phyloP scores from a whole-genome alignment of 2,329 filamentous ascomycete species.

The Ambrosiella xylebori region DNA sequence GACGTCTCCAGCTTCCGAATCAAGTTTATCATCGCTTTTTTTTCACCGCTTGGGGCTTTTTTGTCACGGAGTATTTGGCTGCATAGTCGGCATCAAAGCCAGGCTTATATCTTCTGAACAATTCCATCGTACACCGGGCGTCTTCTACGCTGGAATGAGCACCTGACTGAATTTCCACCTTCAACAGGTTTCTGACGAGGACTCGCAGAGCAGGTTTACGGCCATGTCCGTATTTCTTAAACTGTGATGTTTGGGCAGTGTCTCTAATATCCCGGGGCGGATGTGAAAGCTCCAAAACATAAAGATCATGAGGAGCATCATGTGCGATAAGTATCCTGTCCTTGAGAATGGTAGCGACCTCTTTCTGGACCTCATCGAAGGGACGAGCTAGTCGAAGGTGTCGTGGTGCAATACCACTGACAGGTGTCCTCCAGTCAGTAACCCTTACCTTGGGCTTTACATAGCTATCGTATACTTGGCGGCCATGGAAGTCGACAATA shows the following conservation, averaged over 20 bases:
- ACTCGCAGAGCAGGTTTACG: slow-evolving; percentile 49
- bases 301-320: slow-evolving; percentile 62
- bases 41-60: neutral
- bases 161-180: slow-evolving; percentile 45
- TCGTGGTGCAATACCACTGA: slow-evolving; percentile 64
- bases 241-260: slow-evolving; percentile 61
- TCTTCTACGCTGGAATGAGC: slow-evolving; percentile 57
- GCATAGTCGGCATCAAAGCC: slow-evolving; percentile 70
- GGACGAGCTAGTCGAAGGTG: slow-evolving; percentile 52
- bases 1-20: slow-evolving; percentile 1
- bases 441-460: slow-evolving; percentile 63
- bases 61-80: slow-evolving; percentile 35
- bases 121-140: slow-evolving; percentile 73
- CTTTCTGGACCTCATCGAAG: slow-evolving; percentile 61
- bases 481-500: slow-evolving; percentile 82
- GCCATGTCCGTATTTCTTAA: slow-evolving; percentile 50
- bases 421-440: slow-evolving; percentile 75
- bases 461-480: slow-evolving; percentile 86
- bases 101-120: slow-evolving; percentile 70
- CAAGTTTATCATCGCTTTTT: neutral
- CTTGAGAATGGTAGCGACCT: slow-evolving; percentile 50
- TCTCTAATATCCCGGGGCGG: slow-evolving; percentile 66
- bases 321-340: slow-evolving; percentile 68
- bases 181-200: slow-evolving; percentile 39
- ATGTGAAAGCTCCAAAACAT: slow-evolving; percentile 61